Base-by-base conservation (phyloP, 208 protist genomes). In the Porcisia hertigi region DNA sequence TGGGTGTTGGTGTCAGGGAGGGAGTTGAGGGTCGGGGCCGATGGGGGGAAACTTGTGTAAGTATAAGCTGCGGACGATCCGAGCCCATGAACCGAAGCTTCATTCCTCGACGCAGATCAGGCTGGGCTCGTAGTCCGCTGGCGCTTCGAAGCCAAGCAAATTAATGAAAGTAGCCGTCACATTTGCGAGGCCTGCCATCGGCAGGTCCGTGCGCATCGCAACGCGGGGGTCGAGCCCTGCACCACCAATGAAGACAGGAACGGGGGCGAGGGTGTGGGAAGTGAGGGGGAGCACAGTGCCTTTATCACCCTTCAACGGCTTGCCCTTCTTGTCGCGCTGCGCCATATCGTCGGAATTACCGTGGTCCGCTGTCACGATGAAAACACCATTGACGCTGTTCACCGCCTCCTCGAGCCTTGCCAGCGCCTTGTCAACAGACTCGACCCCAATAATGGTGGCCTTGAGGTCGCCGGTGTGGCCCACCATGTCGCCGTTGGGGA, bases 401-500 rank as follows among this genome's bases (percentile, higher is more conserved):
- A 98, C 94, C n/a, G 86, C 96, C 39, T 87, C 86, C 43, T 91
- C 84, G 47, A 99, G 81, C 73, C 86, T 83, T 57, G 80, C 83
- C 69, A 99, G 82, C 70, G 95, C 87, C 71, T 90, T 55, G 65
- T 99, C 96, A 1, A 98, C 88, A 8, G 92, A 77, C 84, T 99
- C 91, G 34, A 98, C 71, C 47, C 83, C 79, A 11, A 76, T 64
- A 39, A 97, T 84, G 57, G 92, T 98, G 70, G 96, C 93, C 20
- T 78, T 78, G 64, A 98, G 79, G 74, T 97, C 92, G 62, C 97
- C 97, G 41, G 96, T 98, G 94, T 99, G 97, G 71, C 97, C 97
- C 59, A 99, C 97, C 97, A 99, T 99, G 74, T 99, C 97, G 58
- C 91, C 89, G 84, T 99, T 99, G 64, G 97, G 95, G 75, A 94